Percentiles rank a stretch among this genome's conserved stretches.
Evolutionary conservation across 805 yeast genomes (phyloP).

Genomic region (Isabelozyma pseudorhagii): DNA sequence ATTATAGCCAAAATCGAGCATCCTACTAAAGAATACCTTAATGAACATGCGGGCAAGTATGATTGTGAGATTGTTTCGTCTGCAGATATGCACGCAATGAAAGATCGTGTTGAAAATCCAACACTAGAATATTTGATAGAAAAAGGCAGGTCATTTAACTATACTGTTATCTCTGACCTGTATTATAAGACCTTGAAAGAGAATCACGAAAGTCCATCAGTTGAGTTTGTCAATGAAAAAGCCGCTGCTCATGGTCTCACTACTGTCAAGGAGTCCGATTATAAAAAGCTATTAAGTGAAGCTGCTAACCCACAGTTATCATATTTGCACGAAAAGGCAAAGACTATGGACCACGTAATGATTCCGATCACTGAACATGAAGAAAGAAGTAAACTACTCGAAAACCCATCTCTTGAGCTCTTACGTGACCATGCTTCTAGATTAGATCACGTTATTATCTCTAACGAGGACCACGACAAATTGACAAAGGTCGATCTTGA

Average conservation of each 20-base stretch:
- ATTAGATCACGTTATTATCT: conserved; percentile 12
- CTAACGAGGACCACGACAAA: conserved; percentile 9
- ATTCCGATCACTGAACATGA: conserved; percentile 7
- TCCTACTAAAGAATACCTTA: conserved; percentile 20
- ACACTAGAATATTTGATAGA: not conserved
- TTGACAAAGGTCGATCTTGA: conserved; percentile 10
- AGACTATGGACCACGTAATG: conserved; percentile 16
- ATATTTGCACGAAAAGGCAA: conserved; percentile 14
- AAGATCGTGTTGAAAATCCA: conserved; percentile 2
- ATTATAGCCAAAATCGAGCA: conserved; percentile 5
- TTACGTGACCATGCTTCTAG: conserved; percentile 28
- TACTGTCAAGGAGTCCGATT: conserved; percentile 17
- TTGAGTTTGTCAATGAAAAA: conserved; percentile 11
- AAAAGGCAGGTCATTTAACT: conserved; percentile 8
- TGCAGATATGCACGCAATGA: conserved; percentile 4
- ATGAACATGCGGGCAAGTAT: conserved; percentile 13
- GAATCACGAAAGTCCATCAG: conserved; percentile 11
- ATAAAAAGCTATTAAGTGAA: conserved; percentile 9
- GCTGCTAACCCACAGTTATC: not conserved
- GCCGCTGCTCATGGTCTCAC: conserved; percentile 22
- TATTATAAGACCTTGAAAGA: conserved; percentile 2
- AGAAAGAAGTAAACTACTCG: conserved; percentile 9
- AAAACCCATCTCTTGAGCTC: conserved; percentile 24
- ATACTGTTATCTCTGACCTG: conserved; percentile 3
- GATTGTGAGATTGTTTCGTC: not conserved